A percentile compares a stretch with the other conserved stretches of the same genome.
Conservation (phyloP, 2,329 filamentous ascomycete species). For the Neofusicoccum laricinum region DNA sequence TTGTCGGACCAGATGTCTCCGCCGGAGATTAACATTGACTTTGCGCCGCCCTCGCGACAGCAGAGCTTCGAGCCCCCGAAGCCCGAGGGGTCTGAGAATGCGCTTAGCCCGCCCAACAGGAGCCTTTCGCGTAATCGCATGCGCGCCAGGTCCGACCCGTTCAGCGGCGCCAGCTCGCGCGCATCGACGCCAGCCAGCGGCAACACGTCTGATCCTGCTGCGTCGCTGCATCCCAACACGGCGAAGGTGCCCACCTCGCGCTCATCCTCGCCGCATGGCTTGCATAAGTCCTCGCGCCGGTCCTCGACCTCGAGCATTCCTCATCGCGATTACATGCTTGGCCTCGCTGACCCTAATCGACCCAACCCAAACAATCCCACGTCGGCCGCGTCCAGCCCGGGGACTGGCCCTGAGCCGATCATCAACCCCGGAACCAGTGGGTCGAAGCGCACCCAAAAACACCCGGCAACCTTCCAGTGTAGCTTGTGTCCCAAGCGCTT, state of each 20-base stretch:
- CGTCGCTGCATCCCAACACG: constrained; percentile 44
- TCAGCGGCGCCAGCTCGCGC: constrained; percentile 47
- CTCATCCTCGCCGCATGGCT: constrained; percentile 45
- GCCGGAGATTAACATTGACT: constrained; percentile 93
- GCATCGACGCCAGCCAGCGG: constrained; percentile 39
- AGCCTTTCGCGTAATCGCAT: constrained; percentile 56
- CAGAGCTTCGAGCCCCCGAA: constrained; percentile 66
- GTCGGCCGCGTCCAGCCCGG: not conserved
- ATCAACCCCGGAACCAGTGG: constrained; percentile 32
- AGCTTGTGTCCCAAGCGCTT: constrained; percentile 91
- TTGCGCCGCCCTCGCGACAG: constrained; percentile 71
- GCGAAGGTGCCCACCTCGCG: constrained; percentile 38
- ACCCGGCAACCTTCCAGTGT: constrained; percentile 96
- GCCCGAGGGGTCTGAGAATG: constrained; percentile 60
- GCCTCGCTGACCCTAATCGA: constrained; percentile 83
- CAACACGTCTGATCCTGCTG: constrained; percentile 27
- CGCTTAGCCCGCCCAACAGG: constrained; percentile 75
- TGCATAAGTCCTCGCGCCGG: constrained; percentile 44
- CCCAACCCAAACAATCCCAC: constrained; percentile 54
- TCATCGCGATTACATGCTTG: constrained; percentile 76
- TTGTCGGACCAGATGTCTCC: constrained; percentile 76
- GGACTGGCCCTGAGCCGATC: not conserved
- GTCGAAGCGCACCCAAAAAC: constrained; percentile 87
- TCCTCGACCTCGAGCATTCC: constrained; percentile 52
- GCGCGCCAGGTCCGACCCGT: constrained; percentile 60